These are phyloP conservation scores for Wickerhamiella cacticola DNA, from an alignment of 805 yeast species.

Conservation along the genomic window DNA sequence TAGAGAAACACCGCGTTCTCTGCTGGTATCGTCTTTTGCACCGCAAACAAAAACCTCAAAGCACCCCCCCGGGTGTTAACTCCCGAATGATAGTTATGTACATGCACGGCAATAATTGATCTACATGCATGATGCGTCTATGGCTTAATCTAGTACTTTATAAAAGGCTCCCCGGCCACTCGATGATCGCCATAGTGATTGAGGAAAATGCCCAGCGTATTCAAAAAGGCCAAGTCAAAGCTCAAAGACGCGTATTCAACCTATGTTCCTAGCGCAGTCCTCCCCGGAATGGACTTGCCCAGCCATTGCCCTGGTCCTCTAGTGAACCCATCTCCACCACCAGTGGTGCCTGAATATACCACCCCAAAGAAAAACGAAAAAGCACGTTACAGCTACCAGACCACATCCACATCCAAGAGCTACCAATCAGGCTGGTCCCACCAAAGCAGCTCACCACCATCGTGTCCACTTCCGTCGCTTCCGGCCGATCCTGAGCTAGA, in stretches of 20 bases:
- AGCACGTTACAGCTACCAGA: constrained; percentile 7
- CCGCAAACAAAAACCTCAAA: no score
- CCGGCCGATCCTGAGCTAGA: constrained; percentile 4
- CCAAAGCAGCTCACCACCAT: neutral
- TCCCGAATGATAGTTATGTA: neutral
- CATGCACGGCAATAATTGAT: constrained; percentile 1
- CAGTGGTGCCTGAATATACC: neutral
- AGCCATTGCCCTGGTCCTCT: neutral
- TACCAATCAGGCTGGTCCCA: neutral
- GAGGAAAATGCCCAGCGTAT: constrained; percentile 64
- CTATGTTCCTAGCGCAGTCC: constrained; percentile 5
- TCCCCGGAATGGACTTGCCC: constrained; percentile 6
- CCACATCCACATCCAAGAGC: constrained; percentile 2
- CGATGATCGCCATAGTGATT: neutral
- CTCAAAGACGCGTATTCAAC: constrained; percentile 5
- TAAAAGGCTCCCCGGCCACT: neutral
- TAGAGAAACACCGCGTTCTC: no score
- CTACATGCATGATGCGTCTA: neutral
- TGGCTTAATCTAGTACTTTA: neutral
- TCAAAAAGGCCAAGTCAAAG: constrained; percentile 7
- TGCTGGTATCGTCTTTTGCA: no score
- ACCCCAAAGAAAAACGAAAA: neutral
- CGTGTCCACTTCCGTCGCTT: neutral
- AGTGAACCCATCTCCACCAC: neutral
- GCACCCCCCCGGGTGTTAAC: constrained; percentile 2